Percentiles rank a stretch among this genome's conserved stretches.
These are phyloP conservation scores for Takashimella koratensis DNA, from an alignment of 1,284 basidiomycete species.

Conservation along the genomic window DNA sequence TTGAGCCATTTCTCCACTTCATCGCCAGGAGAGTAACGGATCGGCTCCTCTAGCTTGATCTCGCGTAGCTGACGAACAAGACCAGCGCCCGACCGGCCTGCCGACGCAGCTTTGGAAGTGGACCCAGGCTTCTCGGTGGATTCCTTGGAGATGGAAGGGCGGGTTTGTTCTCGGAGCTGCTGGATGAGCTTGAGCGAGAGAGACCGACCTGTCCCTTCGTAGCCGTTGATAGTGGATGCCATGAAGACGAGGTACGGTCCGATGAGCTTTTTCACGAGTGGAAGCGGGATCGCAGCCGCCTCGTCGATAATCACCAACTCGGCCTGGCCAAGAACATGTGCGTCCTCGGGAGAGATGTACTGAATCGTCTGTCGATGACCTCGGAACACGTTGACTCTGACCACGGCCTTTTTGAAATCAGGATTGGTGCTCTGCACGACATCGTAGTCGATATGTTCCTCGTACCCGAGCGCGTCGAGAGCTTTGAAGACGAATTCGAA, in stretches of 20 bases:
- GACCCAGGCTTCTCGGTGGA: conserved; percentile 56
- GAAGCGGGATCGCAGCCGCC: conserved; percentile 95
- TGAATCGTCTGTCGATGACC: conserved; percentile 92
- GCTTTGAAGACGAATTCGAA: conserved; percentile 99
- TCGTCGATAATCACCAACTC: conserved; percentile 98
- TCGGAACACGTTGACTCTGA: conserved; percentile 91
- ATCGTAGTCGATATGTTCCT: conserved; percentile 97
- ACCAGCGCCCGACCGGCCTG: conserved; percentile 44
- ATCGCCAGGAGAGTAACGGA: conserved; percentile 86
- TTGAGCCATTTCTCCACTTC: conserved; percentile 95
- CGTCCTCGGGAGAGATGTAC: conserved; percentile 97
- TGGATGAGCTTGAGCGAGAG: conserved; percentile 97
- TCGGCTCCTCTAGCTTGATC: conserved; percentile 91
- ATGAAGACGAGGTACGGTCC: conserved; percentile 98
- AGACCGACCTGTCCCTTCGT: conserved; percentile 97
- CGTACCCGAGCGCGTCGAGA: conserved; percentile 88
- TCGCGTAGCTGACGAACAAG: conserved; percentile 77
- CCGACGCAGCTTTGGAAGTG: conserved; percentile 39
- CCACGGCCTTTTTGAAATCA: conserved; percentile 93
- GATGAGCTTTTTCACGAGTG: conserved; percentile 88
- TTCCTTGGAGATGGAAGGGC: conserved; percentile 55
- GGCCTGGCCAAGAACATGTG: conserved; percentile 94
- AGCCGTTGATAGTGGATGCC: conserved; percentile 97
- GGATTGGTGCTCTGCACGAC: conserved; percentile 90
- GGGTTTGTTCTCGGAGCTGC: conserved; percentile 85